These are phyloP conservation scores for Corynespora cassiicola DNA, from an alignment of 2,329 filamentous ascomycete genomes.

Conservation along the genomic window DNA sequence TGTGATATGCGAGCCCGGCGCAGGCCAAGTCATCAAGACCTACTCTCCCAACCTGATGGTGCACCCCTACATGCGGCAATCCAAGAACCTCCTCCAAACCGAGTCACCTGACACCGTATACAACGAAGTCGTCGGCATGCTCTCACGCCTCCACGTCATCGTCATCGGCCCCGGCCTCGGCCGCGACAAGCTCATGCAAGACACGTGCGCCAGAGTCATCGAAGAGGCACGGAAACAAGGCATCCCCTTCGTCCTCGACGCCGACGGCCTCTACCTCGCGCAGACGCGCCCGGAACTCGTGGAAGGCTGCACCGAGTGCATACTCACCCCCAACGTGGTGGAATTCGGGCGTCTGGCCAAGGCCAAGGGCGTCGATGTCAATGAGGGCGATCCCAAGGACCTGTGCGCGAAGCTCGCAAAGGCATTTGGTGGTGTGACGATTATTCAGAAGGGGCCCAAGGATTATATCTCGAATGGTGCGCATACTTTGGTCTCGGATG, in stretches of 20 bases:
- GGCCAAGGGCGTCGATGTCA: conserved; percentile 70
- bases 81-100: conserved; percentile 61
- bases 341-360: conserved; percentile 87
- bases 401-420: conserved; percentile 74
- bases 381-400: conserved; percentile 58
- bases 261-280: conserved; percentile 83
- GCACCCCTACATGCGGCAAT: conserved; percentile 90
- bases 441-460: conserved; percentile 84
- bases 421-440: conserved; percentile 84
- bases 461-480: conserved; percentile 86
- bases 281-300: conserved; percentile 78
- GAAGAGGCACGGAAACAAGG: conserved; percentile 73
- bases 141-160: conserved; percentile 86
- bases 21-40: conserved; percentile 87
- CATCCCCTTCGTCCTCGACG: conserved; percentile 88
- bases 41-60: conserved; percentile 99
- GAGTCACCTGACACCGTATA: conserved; percentile 70
- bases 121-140: conserved; percentile 75
- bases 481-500: conserved; percentile 76
- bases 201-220: conserved; percentile 81
- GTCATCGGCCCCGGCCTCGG: conserved; percentile 93
- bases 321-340: conserved; percentile 93
- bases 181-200: conserved; percentile 87
- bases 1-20: conserved; percentile 92
- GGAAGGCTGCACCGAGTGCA: conserved; percentile 79